phyloP scores from a whole-genome alignment of 306 rosid species.

The Rosa rugosa region DNA sequence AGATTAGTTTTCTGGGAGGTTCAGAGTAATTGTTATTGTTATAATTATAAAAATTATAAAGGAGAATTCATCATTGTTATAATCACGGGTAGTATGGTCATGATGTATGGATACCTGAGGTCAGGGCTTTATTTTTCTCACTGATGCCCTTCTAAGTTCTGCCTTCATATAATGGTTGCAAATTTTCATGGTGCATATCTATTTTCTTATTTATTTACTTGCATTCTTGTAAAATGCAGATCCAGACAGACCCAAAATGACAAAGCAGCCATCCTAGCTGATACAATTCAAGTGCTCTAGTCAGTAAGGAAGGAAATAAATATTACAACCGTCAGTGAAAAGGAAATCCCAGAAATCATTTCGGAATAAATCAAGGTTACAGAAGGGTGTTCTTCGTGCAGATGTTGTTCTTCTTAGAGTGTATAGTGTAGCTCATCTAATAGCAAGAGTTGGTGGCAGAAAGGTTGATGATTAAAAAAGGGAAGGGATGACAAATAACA shows the following conservation, averaged over 20 bases:
- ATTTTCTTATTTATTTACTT: background rate
- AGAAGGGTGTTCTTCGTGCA: constrained; percentile 58
- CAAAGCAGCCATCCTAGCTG: constrained; percentile 73
- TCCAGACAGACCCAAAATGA: constrained; percentile 84
- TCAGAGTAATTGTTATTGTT: background rate
- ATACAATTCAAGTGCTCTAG: constrained; percentile 75
- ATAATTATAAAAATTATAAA: background rate
- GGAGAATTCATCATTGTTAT: background rate
- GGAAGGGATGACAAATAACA: background rate
- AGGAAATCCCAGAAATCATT: constrained; percentile 39
- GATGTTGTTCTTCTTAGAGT: constrained; percentile 62
- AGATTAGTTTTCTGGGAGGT: background rate
- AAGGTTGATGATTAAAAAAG: constrained; percentile 37
- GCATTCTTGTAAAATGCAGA: constrained; percentile 51
- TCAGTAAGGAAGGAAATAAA: constrained; percentile 30
- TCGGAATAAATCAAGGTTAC: constrained; percentile 36
- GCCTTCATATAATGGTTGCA: background rate
- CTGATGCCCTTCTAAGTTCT: background rate
- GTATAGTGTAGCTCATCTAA: constrained; percentile 69
- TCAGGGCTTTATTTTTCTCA: background rate
- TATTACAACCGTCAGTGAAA: constrained; percentile 46
- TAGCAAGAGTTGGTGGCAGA: constrained; percentile 45
- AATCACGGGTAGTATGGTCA: background rate
- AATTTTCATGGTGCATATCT: background rate
- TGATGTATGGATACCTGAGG: too few species aligned